phyloP scores from a whole-genome alignment of 768 basidiomycete species.

The Xerocomellus chrysenteron region DNA sequence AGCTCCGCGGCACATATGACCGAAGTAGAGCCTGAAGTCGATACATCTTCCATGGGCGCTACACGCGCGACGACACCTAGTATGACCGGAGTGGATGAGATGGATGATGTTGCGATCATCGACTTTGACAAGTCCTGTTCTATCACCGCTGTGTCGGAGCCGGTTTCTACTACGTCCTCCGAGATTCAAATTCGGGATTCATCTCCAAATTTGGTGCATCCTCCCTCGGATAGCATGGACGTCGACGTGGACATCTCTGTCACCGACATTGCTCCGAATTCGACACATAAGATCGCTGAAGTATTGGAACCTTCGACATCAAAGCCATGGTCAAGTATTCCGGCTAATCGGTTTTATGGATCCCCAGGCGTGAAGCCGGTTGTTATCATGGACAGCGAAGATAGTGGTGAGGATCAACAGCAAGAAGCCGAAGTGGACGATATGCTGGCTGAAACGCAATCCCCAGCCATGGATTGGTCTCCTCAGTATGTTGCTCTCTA shows the following conservation, averaged over 20 bases:
- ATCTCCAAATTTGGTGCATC: slow-evolving; percentile 18
- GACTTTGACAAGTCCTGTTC: slow-evolving; percentile 19
- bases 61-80: slow-evolving; percentile 26
- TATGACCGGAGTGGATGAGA: slow-evolving; percentile 13
- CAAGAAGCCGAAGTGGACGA: slow-evolving; percentile 34
- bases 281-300: not conserved
- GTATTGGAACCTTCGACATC: slow-evolving; percentile 1
- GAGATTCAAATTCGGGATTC: slow-evolving; percentile 11
- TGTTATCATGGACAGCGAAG: slow-evolving; percentile 23
- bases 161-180: slow-evolving; percentile 5
- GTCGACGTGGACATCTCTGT: slow-evolving; percentile 14
- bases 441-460: slow-evolving; percentile 27
- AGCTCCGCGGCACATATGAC: not conserved
- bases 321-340: slow-evolving; percentile 14
- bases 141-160: slow-evolving; percentile 6
- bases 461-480: slow-evolving; percentile 13
- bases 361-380: not conserved
- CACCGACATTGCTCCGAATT: not conserved
- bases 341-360: slow-evolving; percentile 26
- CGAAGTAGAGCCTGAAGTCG: slow-evolving; percentile 11
- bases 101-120: slow-evolving; percentile 6
- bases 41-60: slow-evolving; percentile 14
- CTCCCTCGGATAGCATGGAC: slow-evolving; percentile 28
- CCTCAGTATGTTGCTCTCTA: slow-evolving; percentile 20
- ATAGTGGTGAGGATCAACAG: slow-evolving; percentile 27